Evolutionary conservation across 495 filamentous ascomycete genomes (phyloP).

Genomic region (Podospora conica): DNA sequence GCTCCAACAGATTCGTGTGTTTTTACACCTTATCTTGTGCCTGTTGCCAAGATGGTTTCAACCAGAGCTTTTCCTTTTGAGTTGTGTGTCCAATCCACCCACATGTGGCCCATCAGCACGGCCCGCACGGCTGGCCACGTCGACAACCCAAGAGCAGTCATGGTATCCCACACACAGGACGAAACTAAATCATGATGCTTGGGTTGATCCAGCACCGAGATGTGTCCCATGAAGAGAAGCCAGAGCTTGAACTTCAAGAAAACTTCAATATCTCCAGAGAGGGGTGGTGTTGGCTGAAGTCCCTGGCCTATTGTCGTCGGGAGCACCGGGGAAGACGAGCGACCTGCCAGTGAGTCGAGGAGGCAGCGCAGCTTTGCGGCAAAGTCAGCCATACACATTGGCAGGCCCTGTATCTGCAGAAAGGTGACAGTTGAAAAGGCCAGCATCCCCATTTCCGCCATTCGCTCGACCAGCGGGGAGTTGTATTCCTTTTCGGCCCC

Average conservation of each 20-base stretch:
- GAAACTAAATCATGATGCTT: conserved; percentile 1
- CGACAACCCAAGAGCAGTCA: background rate
- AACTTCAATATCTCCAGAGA: background rate
- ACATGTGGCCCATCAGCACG: conserved; percentile 12
- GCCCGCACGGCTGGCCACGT: conserved; percentile 5
- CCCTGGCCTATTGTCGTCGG: background rate
- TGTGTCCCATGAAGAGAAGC: conserved; percentile 13
- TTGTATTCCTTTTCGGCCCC: background rate
- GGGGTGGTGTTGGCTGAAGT: background rate
- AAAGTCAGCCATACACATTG: conserved; percentile 7
- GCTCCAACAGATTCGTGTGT: background rate
- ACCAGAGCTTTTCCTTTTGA: background rate
- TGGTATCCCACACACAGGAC: background rate
- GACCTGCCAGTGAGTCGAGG: background rate
- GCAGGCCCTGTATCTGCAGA: conserved; percentile 9
- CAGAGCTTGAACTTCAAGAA: conserved; percentile 10
- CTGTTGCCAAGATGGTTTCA: background rate
- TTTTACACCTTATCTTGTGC: background rate
- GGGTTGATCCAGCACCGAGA: conserved; percentile 3
- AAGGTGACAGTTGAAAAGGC: conserved; percentile 15
- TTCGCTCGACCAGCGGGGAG: background rate
- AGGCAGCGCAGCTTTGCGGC: conserved; percentile 1
- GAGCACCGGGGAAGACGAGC: background rate
- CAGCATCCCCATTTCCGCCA: conserved; percentile 16
- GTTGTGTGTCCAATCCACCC: conserved; percentile 15